A percentile compares a stretch with the other conserved stretches of the same genome.
Conservation (phyloP, 2,329 filamentous ascomycete species). For the Bertia moriformis region DNA sequence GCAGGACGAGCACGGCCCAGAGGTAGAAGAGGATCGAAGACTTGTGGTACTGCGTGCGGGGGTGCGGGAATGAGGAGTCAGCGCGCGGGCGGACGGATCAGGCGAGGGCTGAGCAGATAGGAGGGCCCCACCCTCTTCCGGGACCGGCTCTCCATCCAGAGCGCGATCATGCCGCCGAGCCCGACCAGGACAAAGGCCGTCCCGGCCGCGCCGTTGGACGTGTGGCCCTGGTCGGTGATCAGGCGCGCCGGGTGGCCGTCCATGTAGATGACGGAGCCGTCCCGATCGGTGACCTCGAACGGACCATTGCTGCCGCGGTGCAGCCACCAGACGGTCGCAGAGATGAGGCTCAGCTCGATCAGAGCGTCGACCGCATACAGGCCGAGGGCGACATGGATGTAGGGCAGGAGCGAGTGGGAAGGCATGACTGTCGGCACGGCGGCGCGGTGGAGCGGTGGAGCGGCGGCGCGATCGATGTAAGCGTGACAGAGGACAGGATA, state of each 20-base stretch:
- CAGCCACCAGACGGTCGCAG: slow-evolving; percentile 21
- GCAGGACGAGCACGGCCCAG: slow-evolving; percentile 17
- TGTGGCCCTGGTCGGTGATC: slow-evolving; percentile 23
- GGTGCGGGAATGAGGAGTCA: too few species aligned
- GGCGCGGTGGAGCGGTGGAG: too few species aligned
- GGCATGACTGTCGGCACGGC: too few species aligned
- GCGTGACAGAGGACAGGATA: too few species aligned
- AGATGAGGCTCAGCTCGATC: slow-evolving; percentile 22
- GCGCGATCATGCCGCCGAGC: slow-evolving; percentile 14
- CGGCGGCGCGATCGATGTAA: too few species aligned
- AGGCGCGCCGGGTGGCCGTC: slow-evolving; percentile 14
- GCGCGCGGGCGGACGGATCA: too few species aligned
- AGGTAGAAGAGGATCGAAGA: slow-evolving; percentile 13
- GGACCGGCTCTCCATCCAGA: slow-evolving; percentile 12
- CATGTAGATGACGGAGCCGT: slow-evolving; percentile 10
- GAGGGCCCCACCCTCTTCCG: too few species aligned
- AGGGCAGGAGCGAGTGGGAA: slow-evolving; percentile 3
- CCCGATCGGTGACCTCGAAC: slow-evolving; percentile 10
- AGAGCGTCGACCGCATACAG: slow-evolving; percentile 19
- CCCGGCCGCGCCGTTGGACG: slow-evolving; percentile 23
- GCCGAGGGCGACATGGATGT: slow-evolving; percentile 11
- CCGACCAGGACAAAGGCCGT: slow-evolving; percentile 18
- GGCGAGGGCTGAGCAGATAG: too few species aligned
- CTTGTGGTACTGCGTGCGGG: too few species aligned
- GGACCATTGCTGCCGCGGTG: slow-evolving; percentile 13